Evolutionary conservation across 208 protist species (phyloP), one percentile per base, ranked within the genome.

Genomic region (Trypanosoma melophagium): DNA sequence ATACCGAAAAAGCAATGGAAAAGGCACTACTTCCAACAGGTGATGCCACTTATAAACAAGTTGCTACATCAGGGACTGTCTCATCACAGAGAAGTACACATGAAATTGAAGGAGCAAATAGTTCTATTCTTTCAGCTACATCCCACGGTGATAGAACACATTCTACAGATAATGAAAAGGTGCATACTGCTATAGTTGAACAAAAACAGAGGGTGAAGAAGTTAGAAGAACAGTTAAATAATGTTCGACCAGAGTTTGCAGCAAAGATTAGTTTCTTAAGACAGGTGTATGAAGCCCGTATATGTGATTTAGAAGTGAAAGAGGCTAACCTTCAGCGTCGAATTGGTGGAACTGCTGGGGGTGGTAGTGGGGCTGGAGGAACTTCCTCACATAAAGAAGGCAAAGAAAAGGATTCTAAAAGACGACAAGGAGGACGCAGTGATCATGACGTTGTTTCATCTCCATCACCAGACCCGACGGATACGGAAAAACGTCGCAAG

Each of bases 281-380:
- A 0, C 89, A 97, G 66, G 85, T 95, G 8, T 97, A 97, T 82
- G 93, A 97, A 79, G 87, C 89, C 12, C 85, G 93, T 59, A 97
- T 97, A 60, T 65, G 82, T 16, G 90, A 95, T 55, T 57, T 97
- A 40, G 93, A 97, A 71, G 69, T 87, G 50, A 91, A 92, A 60
- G 89, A 94, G 69, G 73, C 83, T 24, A 77, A 76, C 9, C 50
- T 74, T 38, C 47, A 72, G 2, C 68, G 60, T 13, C 52, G n/a
- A 16, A 19, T 77, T 44, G 25, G 40, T 19, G 45, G 4, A n/a
- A 19, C 35, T 22, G 31, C 19, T 19, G 7, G 19, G 0, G 13
- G 51, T 50, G 28, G 28, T 44, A 21, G 40, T 13, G 45, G 4
- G n/a, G n/a, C n/a, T n/a, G 35, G 31, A 35, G 28, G 28, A 35